A percentile compares a stretch with the other conserved stretches of the same genome.
Conservation (phyloP, 2,329 filamentous ascomycete species). For the Penicillium sp. region DNA sequence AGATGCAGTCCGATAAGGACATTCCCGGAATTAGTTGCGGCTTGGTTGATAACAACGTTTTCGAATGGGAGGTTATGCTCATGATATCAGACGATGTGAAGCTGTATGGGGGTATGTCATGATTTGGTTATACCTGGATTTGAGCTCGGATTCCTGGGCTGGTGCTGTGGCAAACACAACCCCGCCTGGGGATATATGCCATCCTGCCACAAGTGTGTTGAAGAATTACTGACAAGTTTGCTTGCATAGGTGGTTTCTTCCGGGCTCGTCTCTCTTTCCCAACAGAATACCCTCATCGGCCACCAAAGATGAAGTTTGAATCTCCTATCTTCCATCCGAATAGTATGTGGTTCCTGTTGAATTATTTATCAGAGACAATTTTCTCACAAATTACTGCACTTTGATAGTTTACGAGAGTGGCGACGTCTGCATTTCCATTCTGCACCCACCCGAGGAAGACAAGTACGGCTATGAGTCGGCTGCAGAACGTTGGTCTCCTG, state of each 20-base stretch:
- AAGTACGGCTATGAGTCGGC: constrained; percentile 90
- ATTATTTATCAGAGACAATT: not conserved
- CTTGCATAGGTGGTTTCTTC: constrained; percentile 77
- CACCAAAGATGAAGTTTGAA: constrained; percentile 85
- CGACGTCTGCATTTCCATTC: constrained; percentile 92
- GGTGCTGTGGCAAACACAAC: not conserved
- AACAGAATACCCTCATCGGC: constrained; percentile 78
- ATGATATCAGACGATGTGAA: constrained; percentile 96
- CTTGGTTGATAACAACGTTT: constrained; percentile 80
- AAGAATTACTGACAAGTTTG: not conserved
- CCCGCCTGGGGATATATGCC: not conserved
- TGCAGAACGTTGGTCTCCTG: constrained; percentile 87
- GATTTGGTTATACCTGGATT: not conserved
- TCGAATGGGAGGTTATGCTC: constrained; percentile 98
- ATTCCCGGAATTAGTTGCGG: constrained; percentile 94
- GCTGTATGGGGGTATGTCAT: constrained; percentile 76
- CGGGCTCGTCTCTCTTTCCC: constrained; percentile 82
- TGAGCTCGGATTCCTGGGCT: not conserved
- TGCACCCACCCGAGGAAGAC: constrained; percentile 93
- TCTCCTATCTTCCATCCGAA: constrained; percentile 91
- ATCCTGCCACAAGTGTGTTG: not conserved
- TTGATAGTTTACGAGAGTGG: constrained; percentile 73
- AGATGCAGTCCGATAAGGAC: constrained; percentile 89
- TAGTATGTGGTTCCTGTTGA: constrained; percentile 49
- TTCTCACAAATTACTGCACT: not conserved